Conservation (phyloP, 495 filamentous ascomycete species). For the Sabuloglossum arenarium region DNA sequence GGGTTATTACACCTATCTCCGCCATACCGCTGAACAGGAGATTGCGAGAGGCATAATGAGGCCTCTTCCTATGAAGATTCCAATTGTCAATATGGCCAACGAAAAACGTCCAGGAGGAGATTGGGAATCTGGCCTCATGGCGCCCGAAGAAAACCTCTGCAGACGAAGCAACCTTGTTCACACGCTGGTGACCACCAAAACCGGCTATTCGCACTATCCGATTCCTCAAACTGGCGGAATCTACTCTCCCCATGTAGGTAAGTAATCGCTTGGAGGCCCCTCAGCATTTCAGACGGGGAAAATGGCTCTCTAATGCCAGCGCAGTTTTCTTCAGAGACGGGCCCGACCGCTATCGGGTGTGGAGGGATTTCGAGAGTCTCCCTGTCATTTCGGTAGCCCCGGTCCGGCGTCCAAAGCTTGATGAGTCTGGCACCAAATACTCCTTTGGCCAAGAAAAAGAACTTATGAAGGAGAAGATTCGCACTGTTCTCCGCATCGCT, state of each 20-base stretch:
- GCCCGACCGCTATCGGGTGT: constrained; percentile 23
- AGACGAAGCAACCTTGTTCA: constrained; percentile 49
- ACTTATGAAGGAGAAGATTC: constrained; percentile 50
- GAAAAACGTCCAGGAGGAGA: constrained; percentile 56
- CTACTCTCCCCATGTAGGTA: constrained; percentile 42
- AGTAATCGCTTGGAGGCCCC: constrained; percentile 9
- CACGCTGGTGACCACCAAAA: constrained; percentile 25
- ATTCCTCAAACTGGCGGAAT: constrained; percentile 44
- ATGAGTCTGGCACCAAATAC: constrained; percentile 40
- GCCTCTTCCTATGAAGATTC: constrained; percentile 19
- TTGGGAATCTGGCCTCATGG: constrained; percentile 52
- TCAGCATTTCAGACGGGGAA: background rate
- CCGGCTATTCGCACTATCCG: constrained; percentile 35
- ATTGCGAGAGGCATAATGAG: background rate
- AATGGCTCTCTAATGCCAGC: background rate
- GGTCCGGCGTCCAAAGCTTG: constrained; percentile 47
- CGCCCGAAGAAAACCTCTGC: constrained; percentile 52
- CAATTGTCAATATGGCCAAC: constrained; percentile 54
- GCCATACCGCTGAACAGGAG: background rate
- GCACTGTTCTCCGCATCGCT: constrained; percentile 44
- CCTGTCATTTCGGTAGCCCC: constrained; percentile 54
- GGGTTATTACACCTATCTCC: constrained; percentile 27
- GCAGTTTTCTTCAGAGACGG: constrained; percentile 32
- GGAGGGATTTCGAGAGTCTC: constrained; percentile 24
- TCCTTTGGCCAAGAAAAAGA: constrained; percentile 46